phyloP scores from a whole-genome alignment of 1,139 yeast genomes.

The Meyerozyma sp. region DNA sequence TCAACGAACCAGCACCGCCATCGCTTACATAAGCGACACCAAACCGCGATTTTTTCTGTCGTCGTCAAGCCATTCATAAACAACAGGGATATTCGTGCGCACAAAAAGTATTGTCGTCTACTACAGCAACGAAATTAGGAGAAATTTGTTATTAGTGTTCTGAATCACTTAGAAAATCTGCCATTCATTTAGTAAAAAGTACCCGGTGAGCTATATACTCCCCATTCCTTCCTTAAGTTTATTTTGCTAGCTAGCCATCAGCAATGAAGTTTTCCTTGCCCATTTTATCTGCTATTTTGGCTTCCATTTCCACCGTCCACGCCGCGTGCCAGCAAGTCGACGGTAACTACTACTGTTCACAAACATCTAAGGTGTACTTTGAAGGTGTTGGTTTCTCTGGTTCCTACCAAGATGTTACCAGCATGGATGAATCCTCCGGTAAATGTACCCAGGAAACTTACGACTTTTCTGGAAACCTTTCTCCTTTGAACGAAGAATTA shows the following conservation, averaged over 20 bases:
- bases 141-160: conserved; percentile 1
- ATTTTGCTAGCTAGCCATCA: neutral
- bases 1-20: neutral
- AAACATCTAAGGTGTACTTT: conserved; percentile 60
- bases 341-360: conserved; percentile 82
- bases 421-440: conserved; percentile 42
- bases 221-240: conserved; percentile 1
- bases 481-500: conserved; percentile 65
- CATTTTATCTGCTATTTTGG: conserved; percentile 22
- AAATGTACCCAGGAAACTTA: conserved; percentile 48
- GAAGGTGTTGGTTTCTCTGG: conserved; percentile 66
- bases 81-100: conserved; percentile 2
- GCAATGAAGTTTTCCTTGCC: conserved; percentile 18
- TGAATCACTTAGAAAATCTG: conserved; percentile 1
- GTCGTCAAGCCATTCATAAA: conserved; percentile 2
- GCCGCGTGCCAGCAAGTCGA: conserved; percentile 40
- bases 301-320: conserved; percentile 23
- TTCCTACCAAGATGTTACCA: conserved; percentile 53
- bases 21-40: neutral
- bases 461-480: conserved; percentile 54
- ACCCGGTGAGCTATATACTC: conserved; percentile 1
- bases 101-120: conserved; percentile 1
- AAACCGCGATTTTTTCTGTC: neutral
- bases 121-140: neutral
- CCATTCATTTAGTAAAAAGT: neutral